These are phyloP conservation scores for Castanopsis chinensis DNA, from an alignment of 306 rosid genomes.

Conservation along the genomic window DNA sequence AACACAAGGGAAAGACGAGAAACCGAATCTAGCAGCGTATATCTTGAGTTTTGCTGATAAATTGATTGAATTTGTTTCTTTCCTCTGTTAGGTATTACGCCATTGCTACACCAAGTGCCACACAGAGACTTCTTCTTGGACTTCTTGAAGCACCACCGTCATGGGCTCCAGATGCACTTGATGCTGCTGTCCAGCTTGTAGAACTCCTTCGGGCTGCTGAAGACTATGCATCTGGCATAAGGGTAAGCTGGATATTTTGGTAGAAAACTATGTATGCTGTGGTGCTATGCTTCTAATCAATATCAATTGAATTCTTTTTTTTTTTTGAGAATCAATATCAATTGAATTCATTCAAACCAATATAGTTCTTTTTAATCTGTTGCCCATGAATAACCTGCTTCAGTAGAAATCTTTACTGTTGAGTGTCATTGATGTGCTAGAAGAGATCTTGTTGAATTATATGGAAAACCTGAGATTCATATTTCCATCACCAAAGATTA, in stretches of 20 bases:
- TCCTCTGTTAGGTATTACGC: slow-evolving; percentile 73
- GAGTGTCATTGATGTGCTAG: background rate
- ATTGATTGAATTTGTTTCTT: slow-evolving; percentile 10
- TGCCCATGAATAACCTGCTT: background rate
- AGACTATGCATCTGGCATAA: slow-evolving; percentile 94
- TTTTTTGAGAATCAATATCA: slow-evolving; percentile 7
- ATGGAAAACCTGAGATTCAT: background rate
- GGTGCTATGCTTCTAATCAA: slow-evolving; percentile 5
- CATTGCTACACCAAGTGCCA: slow-evolving; percentile 99
- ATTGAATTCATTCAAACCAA: background rate
- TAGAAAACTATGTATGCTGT: slow-evolving; percentile 11
- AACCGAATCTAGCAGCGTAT: slow-evolving; percentile 2
- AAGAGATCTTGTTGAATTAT: background rate
- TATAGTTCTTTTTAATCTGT: slow-evolving; percentile 6
- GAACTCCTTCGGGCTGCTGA: slow-evolving; percentile 99
- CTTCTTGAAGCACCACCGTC: slow-evolving; percentile 99
- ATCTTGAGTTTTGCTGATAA: background rate
- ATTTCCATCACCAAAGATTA: background rate
- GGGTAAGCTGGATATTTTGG: slow-evolving; percentile 62
- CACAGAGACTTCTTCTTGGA: slow-evolving; percentile 98
- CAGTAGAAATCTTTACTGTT: background rate
- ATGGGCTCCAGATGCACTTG: slow-evolving; percentile 99
- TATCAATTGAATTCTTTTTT: slow-evolving; percentile 1
- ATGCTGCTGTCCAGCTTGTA: slow-evolving; percentile 98
- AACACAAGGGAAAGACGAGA: background rate